phyloP scores from a whole-genome alignment of 345 rosid species.

The Diplotaxis tenuifolia region DNA sequence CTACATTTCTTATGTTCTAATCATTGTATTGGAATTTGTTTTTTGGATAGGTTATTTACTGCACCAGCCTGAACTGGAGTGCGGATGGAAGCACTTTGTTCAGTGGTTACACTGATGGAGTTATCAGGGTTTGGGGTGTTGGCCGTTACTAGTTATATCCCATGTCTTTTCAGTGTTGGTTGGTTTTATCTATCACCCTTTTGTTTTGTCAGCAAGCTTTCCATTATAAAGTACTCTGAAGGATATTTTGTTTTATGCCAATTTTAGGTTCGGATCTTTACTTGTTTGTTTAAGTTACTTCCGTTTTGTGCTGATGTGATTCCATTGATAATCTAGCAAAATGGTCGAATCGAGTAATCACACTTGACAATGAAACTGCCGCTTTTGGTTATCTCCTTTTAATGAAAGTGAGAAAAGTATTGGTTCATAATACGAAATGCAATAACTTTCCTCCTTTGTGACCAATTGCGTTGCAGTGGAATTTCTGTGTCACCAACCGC shows the following conservation, averaged over 20 bases:
- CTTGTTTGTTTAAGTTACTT: background rate
- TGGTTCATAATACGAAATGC: slow-evolving; percentile 15
- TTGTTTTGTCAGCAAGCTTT: slow-evolving; percentile 15
- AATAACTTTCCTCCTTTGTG: slow-evolving; percentile 31
- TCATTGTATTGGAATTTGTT: background rate
- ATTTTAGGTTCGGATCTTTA: background rate
- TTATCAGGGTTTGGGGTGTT: slow-evolving; percentile 93
- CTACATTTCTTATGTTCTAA: background rate
- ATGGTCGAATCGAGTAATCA: background rate
- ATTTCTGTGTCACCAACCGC: slow-evolving; percentile 12
- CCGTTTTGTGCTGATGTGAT: background rate
- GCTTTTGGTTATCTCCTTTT: slow-evolving; percentile 37
- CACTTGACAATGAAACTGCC: slow-evolving; percentile 1
- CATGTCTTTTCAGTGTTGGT: background rate
- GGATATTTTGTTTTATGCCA: slow-evolving; percentile 26
- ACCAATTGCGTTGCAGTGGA: slow-evolving; percentile 31
- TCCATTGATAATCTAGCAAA: background rate
- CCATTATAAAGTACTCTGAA: background rate
- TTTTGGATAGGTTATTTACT: slow-evolving; percentile 69
- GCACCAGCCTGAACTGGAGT: slow-evolving; percentile 95
- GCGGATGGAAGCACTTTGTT: slow-evolving; percentile 89
- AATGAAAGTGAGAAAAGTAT: slow-evolving; percentile 21
- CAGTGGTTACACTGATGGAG: slow-evolving; percentile 96
- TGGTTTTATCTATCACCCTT: slow-evolving; percentile 8
- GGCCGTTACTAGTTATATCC: slow-evolving; percentile 57